Evolutionary conservation across 306 rosid genomes (phyloP).

Genomic region (Prunus dulcis): DNA sequence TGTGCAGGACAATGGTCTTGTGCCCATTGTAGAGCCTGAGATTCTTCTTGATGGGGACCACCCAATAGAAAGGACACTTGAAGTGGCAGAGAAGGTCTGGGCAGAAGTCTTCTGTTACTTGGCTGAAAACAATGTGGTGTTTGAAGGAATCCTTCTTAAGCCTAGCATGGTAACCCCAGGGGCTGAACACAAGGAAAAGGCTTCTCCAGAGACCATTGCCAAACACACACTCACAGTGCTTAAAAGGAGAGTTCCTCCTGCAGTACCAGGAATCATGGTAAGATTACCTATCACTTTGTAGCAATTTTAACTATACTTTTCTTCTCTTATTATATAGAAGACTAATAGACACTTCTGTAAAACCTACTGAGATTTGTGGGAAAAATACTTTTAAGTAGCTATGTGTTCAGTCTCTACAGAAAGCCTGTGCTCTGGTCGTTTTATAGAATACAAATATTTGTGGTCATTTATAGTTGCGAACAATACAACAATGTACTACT

Average conservation of each 20-base stretch:
- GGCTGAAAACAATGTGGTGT: conserved; percentile 86
- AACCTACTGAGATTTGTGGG: too few species aligned
- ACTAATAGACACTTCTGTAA: too few species aligned
- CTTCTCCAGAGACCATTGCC: conserved; percentile 88
- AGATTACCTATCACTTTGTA: conserved; percentile 9
- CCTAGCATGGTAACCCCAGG: conserved; percentile 99
- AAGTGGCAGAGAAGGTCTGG: conserved; percentile 99
- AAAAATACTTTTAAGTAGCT: too few species aligned
- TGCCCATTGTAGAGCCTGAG: conserved; percentile 98
- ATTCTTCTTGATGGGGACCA: conserved; percentile 98
- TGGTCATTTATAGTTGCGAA: not conserved
- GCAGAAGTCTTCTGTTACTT: conserved; percentile 89
- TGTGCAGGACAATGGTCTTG: conserved; percentile 93
- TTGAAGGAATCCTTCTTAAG: conserved; percentile 97
- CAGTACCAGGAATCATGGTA: conserved; percentile 99
- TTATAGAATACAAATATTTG: not conserved
- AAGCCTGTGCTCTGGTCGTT: too few species aligned
- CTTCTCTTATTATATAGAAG: not conserved
- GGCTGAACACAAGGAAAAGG: conserved; percentile 90
- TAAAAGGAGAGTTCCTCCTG: conserved; percentile 92
- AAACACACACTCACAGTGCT: conserved; percentile 75
- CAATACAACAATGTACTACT: not conserved
- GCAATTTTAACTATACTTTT: not conserved
- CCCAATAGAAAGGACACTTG: conserved; percentile 88
- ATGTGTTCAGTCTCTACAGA: too few species aligned